Base-by-base conservation (phyloP, 2,329 filamentous ascomycete genomes). In the Pseudogymnoascus verrucosus region DNA sequence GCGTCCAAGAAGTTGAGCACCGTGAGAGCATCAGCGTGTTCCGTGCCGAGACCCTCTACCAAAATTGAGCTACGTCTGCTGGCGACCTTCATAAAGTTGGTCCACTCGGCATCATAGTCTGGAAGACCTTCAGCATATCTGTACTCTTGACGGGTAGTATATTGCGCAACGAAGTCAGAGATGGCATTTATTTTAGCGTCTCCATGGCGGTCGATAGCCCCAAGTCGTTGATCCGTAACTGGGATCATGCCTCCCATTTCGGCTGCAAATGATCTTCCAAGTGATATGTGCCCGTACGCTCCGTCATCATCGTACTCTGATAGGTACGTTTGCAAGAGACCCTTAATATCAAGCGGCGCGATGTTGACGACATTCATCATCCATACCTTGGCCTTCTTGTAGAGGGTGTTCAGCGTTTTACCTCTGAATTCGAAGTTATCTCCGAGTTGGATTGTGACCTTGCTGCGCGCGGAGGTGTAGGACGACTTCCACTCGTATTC, bases 91-190 rank as follows among this genome's bases (percentile, higher is more conserved):
- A 86, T 83, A 64, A 84, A 82, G 54, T 80, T 82, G 61, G 89
- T 77, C 78, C 89, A 84, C 71, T 89, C 86, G 65, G 82, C 80
- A 65, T 88, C 86, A 65, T 87, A 84, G 64, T 89, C 87, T 1
- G 88, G 85, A 39, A 89, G 78, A 2, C 86, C 84, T 73, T 96
- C 91, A 10, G 91, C 86, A 72, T 93, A 93, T 64, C 93, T 87
- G 75, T 99, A 99, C 72, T 96, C 93, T 74, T 99, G 96, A 39
- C 95, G 89, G 26, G 92, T 96, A 3, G 93, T 98, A 74, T 99
- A 99, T 72, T 99, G 93, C 1, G 95, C 92, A 72, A 99, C 86
- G 70, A 99, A 96, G 73, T 98, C 93, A 2, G 95, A 98, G 0
- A 91, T 92, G 10, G 93, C 92, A 73, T 98, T 96, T 74, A 97